These are phyloP conservation scores for Malus hybrid DNA, from an alignment of 331 rosid species.

Conservation along the genomic window DNA sequence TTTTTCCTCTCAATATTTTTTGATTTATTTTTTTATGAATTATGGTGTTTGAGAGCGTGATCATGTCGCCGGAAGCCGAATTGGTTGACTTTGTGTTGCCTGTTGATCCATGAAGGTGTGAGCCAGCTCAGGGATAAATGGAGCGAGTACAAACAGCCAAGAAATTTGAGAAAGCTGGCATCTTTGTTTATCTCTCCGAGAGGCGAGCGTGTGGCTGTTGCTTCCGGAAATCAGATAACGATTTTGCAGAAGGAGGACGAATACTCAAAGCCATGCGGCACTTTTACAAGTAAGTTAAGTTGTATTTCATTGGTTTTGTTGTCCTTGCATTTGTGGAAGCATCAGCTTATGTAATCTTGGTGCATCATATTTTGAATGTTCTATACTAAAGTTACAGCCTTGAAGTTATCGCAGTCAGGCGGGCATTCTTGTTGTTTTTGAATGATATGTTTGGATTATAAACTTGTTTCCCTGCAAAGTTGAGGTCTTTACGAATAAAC, in stretches of 20 bases:
- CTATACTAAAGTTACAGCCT: neutral
- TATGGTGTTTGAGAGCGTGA: neutral
- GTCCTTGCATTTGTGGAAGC: neutral
- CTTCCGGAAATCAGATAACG: slow-evolving; percentile 74
- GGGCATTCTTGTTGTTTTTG: neutral
- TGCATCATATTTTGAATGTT: neutral
- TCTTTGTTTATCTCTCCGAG: slow-evolving; percentile 64
- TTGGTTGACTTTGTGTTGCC: neutral
- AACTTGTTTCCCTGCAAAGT: neutral
- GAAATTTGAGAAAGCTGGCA: slow-evolving; percentile 44
- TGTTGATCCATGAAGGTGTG: slow-evolving; percentile 36
- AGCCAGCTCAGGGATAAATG: slow-evolving; percentile 67
- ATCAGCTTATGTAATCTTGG: neutral
- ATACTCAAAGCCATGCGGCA: slow-evolving; percentile 59
- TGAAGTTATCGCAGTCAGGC: neutral
- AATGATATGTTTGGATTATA: neutral
- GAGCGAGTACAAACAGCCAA: slow-evolving; percentile 52
- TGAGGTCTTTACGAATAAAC: neutral
- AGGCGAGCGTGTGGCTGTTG: slow-evolving; percentile 79
- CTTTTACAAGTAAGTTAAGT: slow-evolving; percentile 63
- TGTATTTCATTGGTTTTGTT: slow-evolving; percentile 1
- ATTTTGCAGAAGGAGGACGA: slow-evolving; percentile 68
- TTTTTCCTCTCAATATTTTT: neutral
- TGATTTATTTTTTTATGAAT: neutral
- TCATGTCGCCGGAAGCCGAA: neutral